Evolutionary conservation across 2,329 filamentous ascomycete genomes (phyloP).

Genomic region (Phialophora expanda): DNA sequence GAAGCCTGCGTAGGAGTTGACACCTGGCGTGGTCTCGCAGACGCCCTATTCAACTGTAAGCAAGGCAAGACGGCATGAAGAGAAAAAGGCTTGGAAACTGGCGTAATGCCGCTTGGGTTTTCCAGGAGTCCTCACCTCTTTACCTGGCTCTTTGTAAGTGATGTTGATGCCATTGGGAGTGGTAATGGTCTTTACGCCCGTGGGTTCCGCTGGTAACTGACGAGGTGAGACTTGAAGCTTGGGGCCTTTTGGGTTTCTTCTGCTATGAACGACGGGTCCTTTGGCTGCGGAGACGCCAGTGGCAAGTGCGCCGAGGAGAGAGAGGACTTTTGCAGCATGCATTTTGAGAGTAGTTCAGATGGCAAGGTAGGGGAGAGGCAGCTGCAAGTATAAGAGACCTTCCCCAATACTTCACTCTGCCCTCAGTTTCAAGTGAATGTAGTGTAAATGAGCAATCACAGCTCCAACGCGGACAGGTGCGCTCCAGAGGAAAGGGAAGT

Average conservation of each 20-base stretch:
- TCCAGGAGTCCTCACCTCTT: constrained; percentile 33
- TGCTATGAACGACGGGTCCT: constrained; percentile 33
- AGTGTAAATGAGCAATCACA: constrained; percentile 12
- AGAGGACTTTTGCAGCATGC: constrained; percentile 14
- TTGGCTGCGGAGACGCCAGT: constrained; percentile 23
- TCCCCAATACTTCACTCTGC: background rate
- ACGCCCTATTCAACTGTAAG: constrained; percentile 41
- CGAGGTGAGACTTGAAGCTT: constrained; percentile 39
- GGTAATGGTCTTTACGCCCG: constrained; percentile 47
- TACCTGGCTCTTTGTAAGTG: constrained; percentile 64
- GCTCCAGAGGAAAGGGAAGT: background rate
- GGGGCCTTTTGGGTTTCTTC: constrained; percentile 24
- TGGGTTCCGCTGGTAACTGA: constrained; percentile 47
- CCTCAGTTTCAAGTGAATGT: background rate
- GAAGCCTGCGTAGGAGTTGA: constrained; percentile 63
- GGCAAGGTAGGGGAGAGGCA: background rate
- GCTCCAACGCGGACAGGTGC: constrained; percentile 9
- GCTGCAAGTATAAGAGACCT: background rate
- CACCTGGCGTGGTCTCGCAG: constrained; percentile 61
- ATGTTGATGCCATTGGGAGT: constrained; percentile 57
- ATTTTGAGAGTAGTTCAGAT: constrained; percentile 11
- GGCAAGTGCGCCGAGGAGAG: constrained; percentile 20
- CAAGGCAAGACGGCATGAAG: background rate
- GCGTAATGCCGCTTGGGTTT: background rate
- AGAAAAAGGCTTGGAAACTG: background rate